These are phyloP conservation scores for Tuber melanosporum DNA, from an alignment of 495 filamentous ascomycete genomes.

Conservation along the genomic window DNA sequence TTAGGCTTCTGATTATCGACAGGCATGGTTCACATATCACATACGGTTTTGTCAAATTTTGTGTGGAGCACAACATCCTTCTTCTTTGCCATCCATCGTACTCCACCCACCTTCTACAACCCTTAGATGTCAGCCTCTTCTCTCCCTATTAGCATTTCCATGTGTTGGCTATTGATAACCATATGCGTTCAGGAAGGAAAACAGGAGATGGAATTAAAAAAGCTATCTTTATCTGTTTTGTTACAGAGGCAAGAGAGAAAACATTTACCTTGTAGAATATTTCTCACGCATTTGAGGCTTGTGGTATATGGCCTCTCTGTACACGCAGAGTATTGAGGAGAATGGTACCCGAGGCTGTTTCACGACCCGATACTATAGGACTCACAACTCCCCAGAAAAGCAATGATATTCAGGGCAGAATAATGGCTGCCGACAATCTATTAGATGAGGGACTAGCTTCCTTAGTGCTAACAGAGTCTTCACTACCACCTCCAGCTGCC, in stretches of 20 bases:
- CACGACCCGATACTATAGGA: not conserved
- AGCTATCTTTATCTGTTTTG: not conserved
- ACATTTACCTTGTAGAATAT: not conserved
- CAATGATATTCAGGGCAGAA: not conserved
- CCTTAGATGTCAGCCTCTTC: conserved; percentile 9
- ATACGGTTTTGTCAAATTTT: conserved; percentile 10
- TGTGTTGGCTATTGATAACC: not conserved
- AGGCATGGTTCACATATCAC: too few relatives aligned
- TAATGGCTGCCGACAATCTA: not conserved
- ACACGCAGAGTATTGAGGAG: not conserved
- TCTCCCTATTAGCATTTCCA: conserved; percentile 7
- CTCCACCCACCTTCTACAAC: conserved; percentile 19
- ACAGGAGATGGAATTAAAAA: not conserved
- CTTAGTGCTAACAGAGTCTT: not conserved
- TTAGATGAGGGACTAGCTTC: not conserved
- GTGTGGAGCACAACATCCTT: too few relatives aligned
- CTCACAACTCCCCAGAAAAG: not conserved
- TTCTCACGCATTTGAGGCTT: not conserved
- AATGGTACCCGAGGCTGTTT: not conserved
- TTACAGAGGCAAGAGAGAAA: not conserved
- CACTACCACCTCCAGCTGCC: not conserved
- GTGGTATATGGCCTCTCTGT: not conserved
- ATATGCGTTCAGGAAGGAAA: not conserved
- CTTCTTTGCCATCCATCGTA: conserved; percentile 38
- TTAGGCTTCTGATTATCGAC: too few relatives aligned